Conservation (phyloP, 495 filamentous ascomycete genomes). For the Cetradonia linearis region DNA sequence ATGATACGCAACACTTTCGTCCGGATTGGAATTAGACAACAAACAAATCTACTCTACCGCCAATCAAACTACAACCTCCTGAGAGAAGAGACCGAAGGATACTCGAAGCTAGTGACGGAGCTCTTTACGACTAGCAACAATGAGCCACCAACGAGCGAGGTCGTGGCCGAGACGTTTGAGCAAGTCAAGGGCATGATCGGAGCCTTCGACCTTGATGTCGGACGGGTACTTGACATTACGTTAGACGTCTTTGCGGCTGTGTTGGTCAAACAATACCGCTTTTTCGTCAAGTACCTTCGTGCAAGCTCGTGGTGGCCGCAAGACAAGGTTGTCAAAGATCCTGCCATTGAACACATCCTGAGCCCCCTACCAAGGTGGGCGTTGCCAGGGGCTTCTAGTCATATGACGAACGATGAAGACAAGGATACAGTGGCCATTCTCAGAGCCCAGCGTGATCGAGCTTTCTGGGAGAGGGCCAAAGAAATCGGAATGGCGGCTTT, state of each 20-base stretch:
- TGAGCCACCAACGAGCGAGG: slow-evolving; percentile 49
- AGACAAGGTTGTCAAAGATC: slow-evolving; percentile 28
- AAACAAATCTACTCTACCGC: slow-evolving; percentile 84
- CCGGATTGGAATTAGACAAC: slow-evolving; percentile 73
- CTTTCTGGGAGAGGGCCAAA: slow-evolving; percentile 75
- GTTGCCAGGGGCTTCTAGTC: slow-evolving; percentile 52
- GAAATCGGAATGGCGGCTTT: slow-evolving; percentile 70
- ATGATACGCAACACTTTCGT: slow-evolving; percentile 77
- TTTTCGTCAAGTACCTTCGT: slow-evolving; percentile 85
- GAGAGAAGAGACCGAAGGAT: slow-evolving; percentile 93
- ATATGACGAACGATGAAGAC: slow-evolving; percentile 53
- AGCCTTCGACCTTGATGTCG: slow-evolving; percentile 88
- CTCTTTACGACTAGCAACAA: slow-evolving; percentile 69
- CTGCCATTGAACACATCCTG: slow-evolving; percentile 24
- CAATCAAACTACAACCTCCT: slow-evolving; percentile 95
- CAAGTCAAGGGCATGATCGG: slow-evolving; percentile 84
- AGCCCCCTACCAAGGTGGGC: slow-evolving; percentile 74
- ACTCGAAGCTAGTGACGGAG: slow-evolving; percentile 78
- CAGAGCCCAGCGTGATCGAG: slow-evolving; percentile 53
- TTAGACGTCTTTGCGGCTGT: slow-evolving; percentile 81
- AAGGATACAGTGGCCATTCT: slow-evolving; percentile 39
- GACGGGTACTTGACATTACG: slow-evolving; percentile 84
- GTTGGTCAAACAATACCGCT: slow-evolving; percentile 73
- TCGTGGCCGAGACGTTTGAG: slow-evolving; percentile 60
- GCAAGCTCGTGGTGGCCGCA: slow-evolving; percentile 97